Evolutionary conservation across 139 green algal species (phyloP).

Genomic region (Chlorella vulgaris): DNA sequence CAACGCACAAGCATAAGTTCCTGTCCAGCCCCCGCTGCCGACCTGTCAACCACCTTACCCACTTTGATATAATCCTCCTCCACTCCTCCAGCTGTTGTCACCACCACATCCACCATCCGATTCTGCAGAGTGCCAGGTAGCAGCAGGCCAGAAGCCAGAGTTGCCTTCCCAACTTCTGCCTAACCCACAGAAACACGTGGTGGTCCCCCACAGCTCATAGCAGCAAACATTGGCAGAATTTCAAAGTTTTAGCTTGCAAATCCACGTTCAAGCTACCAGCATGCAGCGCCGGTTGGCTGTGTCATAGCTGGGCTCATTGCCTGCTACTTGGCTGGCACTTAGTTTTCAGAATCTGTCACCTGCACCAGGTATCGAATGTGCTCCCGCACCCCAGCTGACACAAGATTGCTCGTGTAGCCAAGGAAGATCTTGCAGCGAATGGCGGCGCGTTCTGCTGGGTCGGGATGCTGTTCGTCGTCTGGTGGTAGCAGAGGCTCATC

Average conservation of each 20-base stretch:
- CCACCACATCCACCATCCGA: conserved; percentile 93
- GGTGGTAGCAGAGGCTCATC: conserved; percentile 71
- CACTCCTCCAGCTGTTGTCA: conserved; percentile 95
- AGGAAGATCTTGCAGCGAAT: conserved; percentile 91
- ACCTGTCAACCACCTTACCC: neutral
- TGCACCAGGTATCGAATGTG: conserved; percentile 82
- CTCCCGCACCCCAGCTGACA: conserved; percentile 90
- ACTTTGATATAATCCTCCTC: conserved; percentile 99
- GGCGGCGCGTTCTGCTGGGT: conserved; percentile 44
- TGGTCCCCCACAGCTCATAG: too few species aligned
- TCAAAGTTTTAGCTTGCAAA: too few species aligned
- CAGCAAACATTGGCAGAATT: too few species aligned
- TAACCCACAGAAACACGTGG: too few species aligned
- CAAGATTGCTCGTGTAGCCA: conserved; percentile 96
- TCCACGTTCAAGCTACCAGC: too few species aligned
- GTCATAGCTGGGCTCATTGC: too few species aligned
- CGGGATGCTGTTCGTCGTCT: conserved; percentile 35
- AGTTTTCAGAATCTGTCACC: neutral
- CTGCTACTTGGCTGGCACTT: too few species aligned
- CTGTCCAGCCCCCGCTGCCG: too few species aligned
- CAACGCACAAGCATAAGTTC: too few species aligned
- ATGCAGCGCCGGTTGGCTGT: neutral
- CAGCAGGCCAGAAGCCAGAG: neutral
- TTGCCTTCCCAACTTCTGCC: too few species aligned
- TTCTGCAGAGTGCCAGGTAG: conserved; percentile 56